Conservation (phyloP, 129 eudicot species). For the Tagetes patula region DNA sequence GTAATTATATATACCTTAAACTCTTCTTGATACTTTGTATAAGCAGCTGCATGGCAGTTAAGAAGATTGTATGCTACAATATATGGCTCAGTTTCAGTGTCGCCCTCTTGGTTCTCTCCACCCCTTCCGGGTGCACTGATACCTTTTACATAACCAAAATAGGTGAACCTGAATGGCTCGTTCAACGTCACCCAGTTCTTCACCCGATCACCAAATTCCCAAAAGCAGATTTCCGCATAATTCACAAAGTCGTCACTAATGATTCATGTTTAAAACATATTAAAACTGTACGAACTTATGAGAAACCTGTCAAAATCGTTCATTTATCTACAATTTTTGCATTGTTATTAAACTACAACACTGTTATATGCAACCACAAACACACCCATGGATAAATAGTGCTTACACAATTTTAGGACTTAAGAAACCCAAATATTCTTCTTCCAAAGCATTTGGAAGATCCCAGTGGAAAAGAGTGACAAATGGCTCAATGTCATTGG, state of each 20-base stretch:
- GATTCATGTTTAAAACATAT: neutral
- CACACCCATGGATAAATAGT: too few species aligned
- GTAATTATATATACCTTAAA: neutral
- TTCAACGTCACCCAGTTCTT: constrained; percentile 43
- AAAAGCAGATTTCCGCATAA: constrained; percentile 38
- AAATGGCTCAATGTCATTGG: constrained; percentile 38
- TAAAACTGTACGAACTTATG: too few species aligned
- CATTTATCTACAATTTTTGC: too few species aligned
- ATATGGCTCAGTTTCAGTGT: constrained; percentile 43
- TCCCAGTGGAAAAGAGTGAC: constrained; percentile 46
- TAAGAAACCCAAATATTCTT: constrained; percentile 40
- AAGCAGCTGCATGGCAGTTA: constrained; percentile 45
- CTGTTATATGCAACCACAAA: too few species aligned
- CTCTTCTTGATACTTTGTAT: constrained; percentile 14
- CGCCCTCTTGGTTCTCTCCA: constrained; percentile 5
- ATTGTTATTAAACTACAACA: too few species aligned
- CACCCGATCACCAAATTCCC: constrained; percentile 49
- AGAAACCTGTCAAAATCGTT: too few species aligned
- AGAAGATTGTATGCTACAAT: constrained; percentile 39
- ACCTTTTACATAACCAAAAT: constrained; percentile 25
- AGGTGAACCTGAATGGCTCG: constrained; percentile 30
- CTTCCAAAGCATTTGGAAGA: constrained; percentile 38
- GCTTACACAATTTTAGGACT: constrained; percentile 17
- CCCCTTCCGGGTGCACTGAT: constrained; percentile 39
- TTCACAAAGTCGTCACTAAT: constrained; percentile 28